These are phyloP conservation scores for Solanum bulbocastanum DNA, from an alignment of 257 asterid genomes.

Conservation along the genomic window DNA sequence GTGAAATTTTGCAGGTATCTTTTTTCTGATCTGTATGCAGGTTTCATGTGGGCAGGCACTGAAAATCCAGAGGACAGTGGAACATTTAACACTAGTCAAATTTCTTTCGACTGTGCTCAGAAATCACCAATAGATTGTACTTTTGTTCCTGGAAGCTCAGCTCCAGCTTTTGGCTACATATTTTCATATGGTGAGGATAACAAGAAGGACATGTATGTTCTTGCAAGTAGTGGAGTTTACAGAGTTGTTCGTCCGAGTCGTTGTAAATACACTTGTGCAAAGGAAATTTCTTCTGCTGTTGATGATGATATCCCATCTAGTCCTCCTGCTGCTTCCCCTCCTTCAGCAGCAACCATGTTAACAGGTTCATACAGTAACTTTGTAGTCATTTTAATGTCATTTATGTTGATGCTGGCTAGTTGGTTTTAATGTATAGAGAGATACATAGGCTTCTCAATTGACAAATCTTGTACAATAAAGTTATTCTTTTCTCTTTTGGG, in stretches of 20 bases:
- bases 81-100: conserved; percentile 31
- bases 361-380: conserved; percentile 3
- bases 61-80: conserved; percentile 66
- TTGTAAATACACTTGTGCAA: conserved; percentile 55
- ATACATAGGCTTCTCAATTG: not conserved
- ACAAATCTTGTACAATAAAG: not conserved
- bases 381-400: conserved; percentile 15
- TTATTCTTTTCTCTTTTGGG: not conserved
- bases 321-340: conserved; percentile 28
- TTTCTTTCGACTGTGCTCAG: conserved; percentile 48
- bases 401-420: not conserved
- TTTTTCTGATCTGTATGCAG: conserved; percentile 68
- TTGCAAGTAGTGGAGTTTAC: conserved; percentile 71
- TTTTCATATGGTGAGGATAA: conserved; percentile 83
- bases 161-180: conserved; percentile 64
- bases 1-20: conserved; percentile 44
- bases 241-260: conserved; percentile 73
- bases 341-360: conserved; percentile 28
- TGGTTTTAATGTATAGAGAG: not conserved
- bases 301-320: conserved; percentile 13
- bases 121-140: conserved; percentile 70
- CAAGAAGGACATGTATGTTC: conserved; percentile 45
- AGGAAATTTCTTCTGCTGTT: conserved; percentile 21
- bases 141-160: conserved; percentile 36
- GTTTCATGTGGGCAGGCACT: conserved; percentile 58